Evolutionary conservation across 768 basidiomycete genomes (phyloP).

Genomic region (Gautieria morchelliformis): DNA sequence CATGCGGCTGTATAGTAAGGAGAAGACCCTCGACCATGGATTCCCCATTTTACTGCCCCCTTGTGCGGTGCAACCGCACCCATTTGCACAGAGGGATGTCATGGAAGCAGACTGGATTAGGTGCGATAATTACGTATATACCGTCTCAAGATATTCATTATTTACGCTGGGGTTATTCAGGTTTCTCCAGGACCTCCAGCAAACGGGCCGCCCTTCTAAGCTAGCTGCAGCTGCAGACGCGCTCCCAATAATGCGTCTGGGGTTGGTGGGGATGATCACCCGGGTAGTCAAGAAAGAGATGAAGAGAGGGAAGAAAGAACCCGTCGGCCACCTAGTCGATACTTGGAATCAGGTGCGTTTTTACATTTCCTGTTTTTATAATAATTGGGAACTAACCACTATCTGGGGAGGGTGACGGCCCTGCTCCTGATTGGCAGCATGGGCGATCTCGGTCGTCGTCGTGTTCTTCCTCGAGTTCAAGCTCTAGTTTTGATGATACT

Average conservation of each 20-base stretch:
- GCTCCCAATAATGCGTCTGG: slow-evolving; percentile 1
- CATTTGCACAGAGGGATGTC: slow-evolving; percentile 42
- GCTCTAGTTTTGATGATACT: background rate
- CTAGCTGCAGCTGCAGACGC: slow-evolving; percentile 20
- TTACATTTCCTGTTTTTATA: too few relatives aligned
- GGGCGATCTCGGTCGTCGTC: background rate
- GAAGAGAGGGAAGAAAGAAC: slow-evolving; percentile 28
- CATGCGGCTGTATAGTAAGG: slow-evolving; percentile 21
- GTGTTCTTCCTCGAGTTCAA: background rate
- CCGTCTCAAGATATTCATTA: slow-evolving; percentile 12
- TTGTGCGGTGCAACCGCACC: slow-evolving; percentile 30
- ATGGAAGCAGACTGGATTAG: slow-evolving; percentile 40
- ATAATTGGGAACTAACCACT: too few relatives aligned
- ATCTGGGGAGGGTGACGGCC: slow-evolving; percentile 1
- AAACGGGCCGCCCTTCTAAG: slow-evolving; percentile 24
- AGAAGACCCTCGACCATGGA: slow-evolving; percentile 29
- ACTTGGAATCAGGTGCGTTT: slow-evolving; percentile 44
- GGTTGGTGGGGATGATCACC: slow-evolving; percentile 7
- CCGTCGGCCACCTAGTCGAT: slow-evolving; percentile 33
- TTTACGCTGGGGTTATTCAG: slow-evolving; percentile 15
- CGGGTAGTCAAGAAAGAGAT: slow-evolving; percentile 14
- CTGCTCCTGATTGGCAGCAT: slow-evolving; percentile 3
- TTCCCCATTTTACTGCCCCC: slow-evolving; percentile 37
- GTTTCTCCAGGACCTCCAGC: slow-evolving; percentile 31
- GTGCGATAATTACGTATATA: slow-evolving; percentile 4